Base-by-base conservation (phyloP, 495 filamentous ascomycete species). In the Aspergillus sclerotiicarbonarius region DNA sequence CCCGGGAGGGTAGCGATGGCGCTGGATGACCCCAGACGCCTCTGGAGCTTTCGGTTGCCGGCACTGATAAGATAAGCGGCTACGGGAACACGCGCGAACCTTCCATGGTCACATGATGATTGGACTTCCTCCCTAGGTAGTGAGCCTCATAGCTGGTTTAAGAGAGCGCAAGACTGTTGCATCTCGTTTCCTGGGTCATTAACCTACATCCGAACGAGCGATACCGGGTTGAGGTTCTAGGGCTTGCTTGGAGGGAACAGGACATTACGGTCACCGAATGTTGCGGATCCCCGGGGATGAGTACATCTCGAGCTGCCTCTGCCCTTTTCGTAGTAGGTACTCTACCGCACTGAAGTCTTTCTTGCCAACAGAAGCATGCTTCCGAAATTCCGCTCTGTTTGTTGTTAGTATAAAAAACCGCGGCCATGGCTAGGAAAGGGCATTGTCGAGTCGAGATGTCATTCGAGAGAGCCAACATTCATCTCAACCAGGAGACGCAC, bases 311-410 rank as follows among this genome's bases (percentile, higher is more conserved):
- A 98, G 74, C 71, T 98, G 92, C 52, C 90, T 83, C 31, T 84
- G 80, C 39, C 94, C 94, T 67, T 89, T 92, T 46, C 93, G 83
- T 31, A 98, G 67, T 4, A 97, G 76, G 74, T 90, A 95, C 71
- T 98, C 94, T 57, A 98, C 87, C 3, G 92, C 83, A 44, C 74
- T 73, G 71, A 98, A 98, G 68, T 98, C 91, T 68, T 89, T 93
- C 74, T 90, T 96, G 71, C 87, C 86, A 35, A 97, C 66, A 19
- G 68, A 66, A 3, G 84, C 65, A 64, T 91, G 78, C 64, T 88
- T 87, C 46, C 85, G 74, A 62, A 98, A 98, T 62, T 96, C 91
- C 35, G 71, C 71, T 49, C 92, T 93, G 46, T 39, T 32, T 13
- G 12, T 12, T 33, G 1, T 21, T 15, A 25, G 16, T 20, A 7